A percentile compares a stretch with the other conserved stretches of the same genome.
phyloP scores from a whole-genome alignment of 148 eudicot species.

The Polygonum maritimum region DNA sequence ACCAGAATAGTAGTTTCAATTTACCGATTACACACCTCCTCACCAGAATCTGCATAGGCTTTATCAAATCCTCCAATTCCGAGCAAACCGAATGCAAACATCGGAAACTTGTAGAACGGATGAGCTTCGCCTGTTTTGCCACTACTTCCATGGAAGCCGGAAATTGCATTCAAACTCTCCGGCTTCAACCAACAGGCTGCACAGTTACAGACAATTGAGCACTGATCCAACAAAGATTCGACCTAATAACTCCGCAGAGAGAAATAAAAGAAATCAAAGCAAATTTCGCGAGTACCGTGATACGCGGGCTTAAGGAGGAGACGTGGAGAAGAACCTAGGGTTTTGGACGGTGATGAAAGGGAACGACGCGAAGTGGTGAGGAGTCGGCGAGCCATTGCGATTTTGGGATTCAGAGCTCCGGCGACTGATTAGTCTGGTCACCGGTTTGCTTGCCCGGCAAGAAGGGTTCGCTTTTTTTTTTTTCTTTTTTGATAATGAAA shows the following conservation, averaged over 20 bases:
- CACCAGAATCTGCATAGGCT: constrained; percentile 68
- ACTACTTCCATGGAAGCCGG: neutral
- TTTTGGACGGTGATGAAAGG: neutral
- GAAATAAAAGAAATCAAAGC: neutral
- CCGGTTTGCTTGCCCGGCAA: neutral
- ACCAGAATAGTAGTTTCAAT: neutral
- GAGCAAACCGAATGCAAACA: constrained; percentile 53
- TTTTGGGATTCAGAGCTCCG: neutral
- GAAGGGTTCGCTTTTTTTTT: neutral
- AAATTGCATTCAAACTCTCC: neutral
- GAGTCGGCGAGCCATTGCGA: constrained; percentile 4
- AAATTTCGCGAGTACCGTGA: neutral
- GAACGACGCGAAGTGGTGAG: constrained; percentile 1
- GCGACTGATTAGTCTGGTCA: neutral
- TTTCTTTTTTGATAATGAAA: no score
- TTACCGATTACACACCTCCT: constrained; percentile 34
- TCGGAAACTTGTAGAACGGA: constrained; percentile 19
- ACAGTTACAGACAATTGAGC: neutral
- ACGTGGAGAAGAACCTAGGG: neutral
- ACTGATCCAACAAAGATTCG: neutral
- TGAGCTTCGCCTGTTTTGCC: neutral
- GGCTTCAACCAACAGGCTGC: constrained; percentile 1
- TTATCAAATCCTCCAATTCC: constrained; percentile 53
- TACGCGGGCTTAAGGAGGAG: neutral
- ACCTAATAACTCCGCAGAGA: neutral